Base-by-base conservation (phyloP, 306 rosid species). In the Canavalia ensiformis region DNA sequence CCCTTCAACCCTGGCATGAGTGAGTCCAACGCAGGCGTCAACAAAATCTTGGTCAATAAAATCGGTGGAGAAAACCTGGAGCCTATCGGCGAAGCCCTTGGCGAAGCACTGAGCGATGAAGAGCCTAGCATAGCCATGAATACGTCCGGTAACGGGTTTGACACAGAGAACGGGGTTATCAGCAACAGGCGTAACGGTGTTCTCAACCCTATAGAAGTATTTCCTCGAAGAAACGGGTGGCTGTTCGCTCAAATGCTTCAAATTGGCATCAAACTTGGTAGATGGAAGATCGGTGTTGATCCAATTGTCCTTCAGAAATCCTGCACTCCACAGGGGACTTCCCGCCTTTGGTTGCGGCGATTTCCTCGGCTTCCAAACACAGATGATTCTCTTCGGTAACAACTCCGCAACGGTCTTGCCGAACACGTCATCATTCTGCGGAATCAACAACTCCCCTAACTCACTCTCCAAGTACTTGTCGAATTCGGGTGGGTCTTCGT, bases 321-420 rank as follows among this genome's bases (percentile, higher is more conserved):
- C 92, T 0, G 87, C 85, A 42, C 88, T 68, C 99, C 97, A 95
- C 0, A 95, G 65, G n/a, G 88, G 82, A 3, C 92, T 78, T 10
- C 97, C 99, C 0, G 81, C 59, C 59, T 87, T 89, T 0, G 97
- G 94, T 49, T 85, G 89, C 2, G 92, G 74, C 37, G 92, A 88
- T 34, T 91, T 90, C 50, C 93, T 90, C 2, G 97, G 97, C 85
- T 90, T 95, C 97, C 99, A 95, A 5, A 95, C 88, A 11, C 99
- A 95, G 11, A 95, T 84, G 9, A 95, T 34, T 35, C 97, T 87
- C 84, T 68, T 89, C 0, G 99, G 99, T 58, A 95, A 77, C 51
- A 95, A 4, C 30, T 93, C 97, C 0, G 91, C 9, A 2, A 95
- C 64, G 0, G 90, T 91, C 82, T 90, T 95, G 0, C 62, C 82